Percentiles rank a stretch among this genome's conserved stretches.
Conservation (phyloP, 768 basidiomycete genomes). For the Postia placenta region DNA sequence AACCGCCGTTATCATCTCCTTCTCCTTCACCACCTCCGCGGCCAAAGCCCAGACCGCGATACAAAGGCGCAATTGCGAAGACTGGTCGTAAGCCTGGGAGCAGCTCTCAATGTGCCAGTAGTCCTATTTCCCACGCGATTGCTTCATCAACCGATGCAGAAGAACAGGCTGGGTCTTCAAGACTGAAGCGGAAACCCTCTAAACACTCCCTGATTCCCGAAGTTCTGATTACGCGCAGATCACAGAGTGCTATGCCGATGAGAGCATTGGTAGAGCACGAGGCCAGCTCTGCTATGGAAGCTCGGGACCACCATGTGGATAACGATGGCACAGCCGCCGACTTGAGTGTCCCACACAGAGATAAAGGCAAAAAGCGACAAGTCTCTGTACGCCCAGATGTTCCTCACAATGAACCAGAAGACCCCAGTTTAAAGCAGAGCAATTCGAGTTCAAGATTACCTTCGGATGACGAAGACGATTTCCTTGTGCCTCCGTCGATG, state of each 20-base stretch:
- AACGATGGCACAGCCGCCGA: no score
- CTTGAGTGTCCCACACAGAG: background rate
- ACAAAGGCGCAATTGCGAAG: background rate
- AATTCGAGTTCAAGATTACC: background rate
- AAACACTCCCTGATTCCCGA: conserved; percentile 4
- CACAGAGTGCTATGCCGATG: background rate
- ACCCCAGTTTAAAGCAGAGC: no score
- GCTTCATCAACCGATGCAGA: background rate
- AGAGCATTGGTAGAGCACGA: no score
- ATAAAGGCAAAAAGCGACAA: background rate
- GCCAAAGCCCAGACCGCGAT: conserved; percentile 8
- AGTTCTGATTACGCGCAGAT: conserved; percentile 6
- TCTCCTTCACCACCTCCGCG: background rate
- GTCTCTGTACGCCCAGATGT: no score
- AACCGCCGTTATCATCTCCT: background rate
- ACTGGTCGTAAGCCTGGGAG: background rate
- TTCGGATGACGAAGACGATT: no score
- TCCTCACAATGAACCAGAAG: no score
- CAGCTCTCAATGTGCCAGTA: background rate
- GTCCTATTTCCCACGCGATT: background rate
- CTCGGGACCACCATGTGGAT: no score
- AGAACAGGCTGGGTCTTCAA: background rate
- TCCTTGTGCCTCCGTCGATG: no score
- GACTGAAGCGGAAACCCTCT: background rate
- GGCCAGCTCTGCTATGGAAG: no score